phyloP scores from a whole-genome alignment of 1,139 yeast genomes.

The Geotrichum macrosporum region DNA sequence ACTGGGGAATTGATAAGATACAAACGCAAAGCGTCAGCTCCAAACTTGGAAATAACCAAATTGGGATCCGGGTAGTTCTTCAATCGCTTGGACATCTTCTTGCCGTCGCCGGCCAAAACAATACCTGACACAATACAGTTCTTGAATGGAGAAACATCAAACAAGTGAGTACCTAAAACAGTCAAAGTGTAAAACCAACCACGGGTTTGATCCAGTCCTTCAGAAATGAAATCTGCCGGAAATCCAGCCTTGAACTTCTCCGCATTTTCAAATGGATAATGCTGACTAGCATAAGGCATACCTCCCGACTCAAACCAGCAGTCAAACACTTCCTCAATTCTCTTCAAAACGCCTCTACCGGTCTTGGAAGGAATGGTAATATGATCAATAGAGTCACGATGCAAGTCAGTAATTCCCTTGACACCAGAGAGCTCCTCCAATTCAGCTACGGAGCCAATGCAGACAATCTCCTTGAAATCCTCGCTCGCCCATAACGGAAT shows the following conservation, averaged over 20 bases:
- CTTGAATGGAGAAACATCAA: slow-evolving; percentile 87
- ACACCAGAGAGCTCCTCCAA: slow-evolving; percentile 80
- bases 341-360: slow-evolving; percentile 82
- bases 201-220: slow-evolving; percentile 98
- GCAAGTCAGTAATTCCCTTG: slow-evolving; percentile 76
- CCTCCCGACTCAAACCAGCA: slow-evolving; percentile 99
- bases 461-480: slow-evolving; percentile 85
- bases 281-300: slow-evolving; percentile 97
- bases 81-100: slow-evolving; percentile 97
- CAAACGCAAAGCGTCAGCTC: slow-evolving; percentile 96
- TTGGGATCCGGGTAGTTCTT: slow-evolving; percentile 97
- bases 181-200: slow-evolving; percentile 99
- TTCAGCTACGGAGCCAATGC: slow-evolving; percentile 88
- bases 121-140: slow-evolving; percentile 96
- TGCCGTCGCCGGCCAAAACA: slow-evolving; percentile 96
- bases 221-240: slow-evolving; percentile 97
- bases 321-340: slow-evolving; percentile 97
- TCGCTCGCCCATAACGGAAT: slow-evolving; percentile 97
- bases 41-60: slow-evolving; percentile 74
- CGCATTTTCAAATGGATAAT: slow-evolving; percentile 88
- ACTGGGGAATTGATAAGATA: slow-evolving; percentile 97
- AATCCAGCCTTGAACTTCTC: slow-evolving; percentile 65
- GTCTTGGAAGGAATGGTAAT: slow-evolving; percentile 89
- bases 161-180: slow-evolving; percentile 91
- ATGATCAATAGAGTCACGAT: slow-evolving; percentile 86